A percentile compares a stretch with the other conserved stretches of the same genome.
Evolutionary conservation across 495 filamentous ascomycete genomes (phyloP).

Genomic region (Aspergillus wentii): DNA sequence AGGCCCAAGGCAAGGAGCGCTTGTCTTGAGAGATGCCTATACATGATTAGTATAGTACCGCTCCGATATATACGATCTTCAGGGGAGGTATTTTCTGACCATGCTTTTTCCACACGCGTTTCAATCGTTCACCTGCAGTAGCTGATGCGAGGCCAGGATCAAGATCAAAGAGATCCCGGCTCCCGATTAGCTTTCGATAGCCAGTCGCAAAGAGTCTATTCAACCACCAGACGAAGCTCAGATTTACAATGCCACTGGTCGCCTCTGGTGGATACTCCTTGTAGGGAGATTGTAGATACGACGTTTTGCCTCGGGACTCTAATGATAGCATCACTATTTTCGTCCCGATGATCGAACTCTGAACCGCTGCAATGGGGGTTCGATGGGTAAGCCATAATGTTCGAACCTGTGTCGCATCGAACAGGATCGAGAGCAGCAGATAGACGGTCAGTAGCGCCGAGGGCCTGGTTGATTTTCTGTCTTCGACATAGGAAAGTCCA

Average conservation of each 20-base stretch:
- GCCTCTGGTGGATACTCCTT: constrained; percentile 41
- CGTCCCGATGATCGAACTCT: constrained; percentile 29
- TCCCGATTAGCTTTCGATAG: constrained; percentile 26
- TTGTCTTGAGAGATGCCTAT: not conserved
- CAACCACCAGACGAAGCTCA: constrained; percentile 35
- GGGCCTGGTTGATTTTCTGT: constrained; percentile 38
- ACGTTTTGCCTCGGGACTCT: constrained; percentile 42
- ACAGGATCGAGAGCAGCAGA: constrained; percentile 42
- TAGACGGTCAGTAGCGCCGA: constrained; percentile 47
- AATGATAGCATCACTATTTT: constrained; percentile 38
- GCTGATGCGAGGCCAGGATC: not conserved
- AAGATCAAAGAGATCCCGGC: constrained; percentile 3
- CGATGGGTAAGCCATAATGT: constrained; percentile 33
- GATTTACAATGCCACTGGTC: constrained; percentile 36
- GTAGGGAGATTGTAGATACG: constrained; percentile 25
- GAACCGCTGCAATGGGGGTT: constrained; percentile 24
- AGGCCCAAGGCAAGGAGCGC: not conserved
- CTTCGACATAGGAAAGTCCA: constrained; percentile 40
- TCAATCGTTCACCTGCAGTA: not conserved
- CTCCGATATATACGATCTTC: not conserved
- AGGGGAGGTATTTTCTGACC: not conserved
- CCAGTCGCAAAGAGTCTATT: constrained; percentile 39
- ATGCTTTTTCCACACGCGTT: constrained; percentile 2
- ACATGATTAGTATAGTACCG: not conserved
- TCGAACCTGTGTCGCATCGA: constrained; percentile 42